These are phyloP conservation scores for Exophiala spinifera DNA, from an alignment of 2,329 filamentous ascomycete species.

Conservation along the genomic window DNA sequence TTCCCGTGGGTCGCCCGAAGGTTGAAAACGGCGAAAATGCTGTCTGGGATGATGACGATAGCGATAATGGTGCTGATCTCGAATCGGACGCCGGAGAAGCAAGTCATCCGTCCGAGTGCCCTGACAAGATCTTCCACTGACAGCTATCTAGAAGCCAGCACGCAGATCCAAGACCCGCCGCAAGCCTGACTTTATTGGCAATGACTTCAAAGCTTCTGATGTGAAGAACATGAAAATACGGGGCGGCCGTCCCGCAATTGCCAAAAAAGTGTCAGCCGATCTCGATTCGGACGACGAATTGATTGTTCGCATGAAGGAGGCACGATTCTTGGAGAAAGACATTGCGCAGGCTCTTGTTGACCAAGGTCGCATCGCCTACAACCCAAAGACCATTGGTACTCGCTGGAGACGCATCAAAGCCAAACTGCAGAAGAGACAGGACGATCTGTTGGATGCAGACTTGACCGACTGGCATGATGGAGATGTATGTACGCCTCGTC, in stretches of 20 bases:
- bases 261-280: conserved; percentile 43
- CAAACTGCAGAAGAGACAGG: conserved; percentile 42
- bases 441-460: conserved; percentile 46
- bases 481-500: conserved; percentile 39
- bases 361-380: conserved; percentile 44
- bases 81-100: conserved; percentile 17
- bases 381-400: conserved; percentile 47
- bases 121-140: background rate
- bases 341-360: conserved; percentile 43
- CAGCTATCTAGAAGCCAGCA: background rate
- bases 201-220: conserved; percentile 5
- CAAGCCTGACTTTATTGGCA: conserved; percentile 12
- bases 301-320: conserved; percentile 33
- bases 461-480: conserved; percentile 49
- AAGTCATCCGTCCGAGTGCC: too few species aligned
- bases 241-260: conserved; percentile 40
- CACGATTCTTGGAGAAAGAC: conserved; percentile 40
- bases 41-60: conserved; percentile 23
- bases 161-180: conserved; percentile 12
- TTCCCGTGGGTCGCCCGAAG: conserved; percentile 18
- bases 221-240: conserved; percentile 50
- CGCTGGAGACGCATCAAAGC: conserved; percentile 47
- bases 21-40: background rate
- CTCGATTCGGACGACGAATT: conserved; percentile 50
- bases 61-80: conserved; percentile 14